phyloP scores from a whole-genome alignment of 306 rosid genomes.

The Gastrolobium bilobum region DNA sequence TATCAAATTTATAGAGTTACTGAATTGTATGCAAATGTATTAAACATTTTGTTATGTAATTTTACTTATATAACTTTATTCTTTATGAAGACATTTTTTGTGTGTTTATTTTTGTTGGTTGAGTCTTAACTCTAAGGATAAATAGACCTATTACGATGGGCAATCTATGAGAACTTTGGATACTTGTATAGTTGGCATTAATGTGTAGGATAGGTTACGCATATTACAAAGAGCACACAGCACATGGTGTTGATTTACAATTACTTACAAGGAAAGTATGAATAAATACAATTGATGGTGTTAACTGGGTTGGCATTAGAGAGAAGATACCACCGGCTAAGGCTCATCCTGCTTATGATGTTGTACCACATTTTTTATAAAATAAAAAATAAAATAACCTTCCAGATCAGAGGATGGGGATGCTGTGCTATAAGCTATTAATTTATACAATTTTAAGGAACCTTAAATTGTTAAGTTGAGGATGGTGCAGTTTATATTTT shows the following conservation, averaged over 20 bases:
- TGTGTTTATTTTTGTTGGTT: background rate
- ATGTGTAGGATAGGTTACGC: background rate
- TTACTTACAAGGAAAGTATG: slow-evolving; percentile 44
- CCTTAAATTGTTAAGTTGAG: slow-evolving; percentile 2
- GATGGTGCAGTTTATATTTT: slow-evolving; percentile 1
- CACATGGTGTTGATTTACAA: slow-evolving; percentile 25
- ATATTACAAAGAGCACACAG: background rate
- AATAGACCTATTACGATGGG: background rate
- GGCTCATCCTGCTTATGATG: background rate
- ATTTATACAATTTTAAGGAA: background rate
- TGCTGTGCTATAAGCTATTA: background rate
- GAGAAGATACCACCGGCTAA: background rate
- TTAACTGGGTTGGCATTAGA: background rate
- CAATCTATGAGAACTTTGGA: background rate
- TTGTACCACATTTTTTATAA: background rate
- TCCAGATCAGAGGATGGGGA: too few relatives aligned
- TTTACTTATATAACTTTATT: background rate
- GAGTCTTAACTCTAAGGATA: slow-evolving; percentile 17
- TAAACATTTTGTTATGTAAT: background rate
- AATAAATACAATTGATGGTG: slow-evolving; percentile 11
- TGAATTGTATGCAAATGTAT: background rate
- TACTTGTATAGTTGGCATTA: background rate
- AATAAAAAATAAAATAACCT: background rate
- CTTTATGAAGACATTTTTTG: background rate
- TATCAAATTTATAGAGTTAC: background rate